phyloP scores from a whole-genome alignment of 768 basidiomycete species.

The Asterophora lycoperdoides region DNA sequence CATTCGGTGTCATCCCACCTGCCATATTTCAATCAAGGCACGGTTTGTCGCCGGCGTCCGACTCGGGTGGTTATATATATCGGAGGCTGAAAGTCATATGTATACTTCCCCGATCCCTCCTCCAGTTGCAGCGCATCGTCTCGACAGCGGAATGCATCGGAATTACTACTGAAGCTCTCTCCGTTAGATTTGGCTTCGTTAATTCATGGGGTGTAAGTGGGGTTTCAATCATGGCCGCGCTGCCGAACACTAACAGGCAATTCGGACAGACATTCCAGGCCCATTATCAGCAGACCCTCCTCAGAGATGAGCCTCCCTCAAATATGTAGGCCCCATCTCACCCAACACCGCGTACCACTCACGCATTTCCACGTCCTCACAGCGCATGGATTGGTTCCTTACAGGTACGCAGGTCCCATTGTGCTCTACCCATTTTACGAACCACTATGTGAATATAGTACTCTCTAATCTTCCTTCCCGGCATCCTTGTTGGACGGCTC shows the following conservation, averaged over 20 bases:
- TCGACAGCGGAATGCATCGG: neutral
- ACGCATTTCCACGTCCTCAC: slow-evolving; percentile 1
- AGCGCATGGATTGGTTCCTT: slow-evolving; percentile 82
- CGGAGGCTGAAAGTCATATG: no score
- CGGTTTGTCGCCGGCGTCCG: neutral
- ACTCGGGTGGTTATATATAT: neutral
- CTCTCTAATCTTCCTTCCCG: slow-evolving; percentile 58
- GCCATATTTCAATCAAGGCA: slow-evolving; percentile 5
- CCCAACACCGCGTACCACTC: neutral
- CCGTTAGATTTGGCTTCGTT: slow-evolving; percentile 55
- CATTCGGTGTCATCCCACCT: neutral
- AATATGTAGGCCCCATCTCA: slow-evolving; percentile 46
- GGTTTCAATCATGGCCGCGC: neutral
- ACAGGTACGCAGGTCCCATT: slow-evolving; percentile 38
- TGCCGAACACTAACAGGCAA: neutral
- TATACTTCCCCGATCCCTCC: neutral
- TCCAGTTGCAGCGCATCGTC: neutral
- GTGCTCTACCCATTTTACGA: neutral
- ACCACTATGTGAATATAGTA: slow-evolving; percentile 36
- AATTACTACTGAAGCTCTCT: neutral
- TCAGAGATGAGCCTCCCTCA: slow-evolving; percentile 50
- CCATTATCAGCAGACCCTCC: slow-evolving; percentile 56
- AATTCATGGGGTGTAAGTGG: slow-evolving; percentile 70
- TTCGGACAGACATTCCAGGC: slow-evolving; percentile 60
- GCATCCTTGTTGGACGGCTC: slow-evolving; percentile 57